phyloP scores from a whole-genome alignment of 2,329 filamentous ascomycete species.

The Fusarium illudens region DNA sequence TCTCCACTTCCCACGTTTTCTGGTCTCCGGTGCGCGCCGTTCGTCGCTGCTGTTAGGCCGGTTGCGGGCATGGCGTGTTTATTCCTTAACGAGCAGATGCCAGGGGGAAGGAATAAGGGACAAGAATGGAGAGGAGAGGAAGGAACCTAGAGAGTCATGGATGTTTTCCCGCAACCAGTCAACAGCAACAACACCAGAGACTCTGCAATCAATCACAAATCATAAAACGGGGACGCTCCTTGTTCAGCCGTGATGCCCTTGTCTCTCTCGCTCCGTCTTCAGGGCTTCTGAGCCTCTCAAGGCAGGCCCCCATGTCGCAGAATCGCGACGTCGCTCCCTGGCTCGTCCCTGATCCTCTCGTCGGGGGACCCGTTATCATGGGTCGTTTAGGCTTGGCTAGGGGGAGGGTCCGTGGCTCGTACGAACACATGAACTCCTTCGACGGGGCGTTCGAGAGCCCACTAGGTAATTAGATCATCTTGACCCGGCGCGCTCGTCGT shows the following conservation, averaged over 20 bases:
- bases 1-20: conserved; percentile 33
- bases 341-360: conserved; percentile 18
- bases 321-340: conserved; percentile 11
- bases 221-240: not conserved
- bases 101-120: not conserved
- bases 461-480: conserved; percentile 34
- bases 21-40: conserved; percentile 10
- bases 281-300: not conserved
- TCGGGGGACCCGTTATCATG: conserved; percentile 28
- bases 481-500: conserved; percentile 14
- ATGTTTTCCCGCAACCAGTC: conserved; percentile 10
- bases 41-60: conserved; percentile 6
- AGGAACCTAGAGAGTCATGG: not conserved
- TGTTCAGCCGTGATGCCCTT: conserved; percentile 8
- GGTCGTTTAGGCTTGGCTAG: conserved; percentile 21
- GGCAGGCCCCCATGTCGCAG: conserved; percentile 13
- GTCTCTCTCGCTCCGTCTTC: not conserved
- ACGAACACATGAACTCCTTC: conserved; percentile 20
- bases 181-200: not conserved
- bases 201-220: not conserved
- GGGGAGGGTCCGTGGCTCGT: conserved; percentile 22
- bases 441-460: conserved; percentile 26
- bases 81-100: conserved; percentile 6
- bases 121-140: not conserved
- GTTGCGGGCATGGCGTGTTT: conserved; percentile 20